Percentiles rank a stretch among this genome's conserved stretches.
Evolutionary conservation across 305 asterid genomes (phyloP).

Genomic region (Fraxinus platypoda): DNA sequence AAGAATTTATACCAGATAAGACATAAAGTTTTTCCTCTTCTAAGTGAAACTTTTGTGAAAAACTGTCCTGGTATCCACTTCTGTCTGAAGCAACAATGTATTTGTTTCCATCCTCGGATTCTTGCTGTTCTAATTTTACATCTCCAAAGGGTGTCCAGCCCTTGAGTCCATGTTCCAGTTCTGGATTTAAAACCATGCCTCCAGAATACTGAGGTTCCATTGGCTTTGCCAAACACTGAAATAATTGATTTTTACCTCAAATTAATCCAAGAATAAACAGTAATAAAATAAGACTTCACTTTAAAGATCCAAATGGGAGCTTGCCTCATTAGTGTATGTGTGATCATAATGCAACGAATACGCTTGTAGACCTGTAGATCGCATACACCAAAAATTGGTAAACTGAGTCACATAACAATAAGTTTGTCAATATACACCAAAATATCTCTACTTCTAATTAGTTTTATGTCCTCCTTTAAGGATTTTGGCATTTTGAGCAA

Average conservation of each 20-base stretch:
- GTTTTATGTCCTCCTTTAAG: neutral
- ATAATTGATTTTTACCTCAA: neutral
- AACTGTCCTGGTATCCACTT: constrained; percentile 28
- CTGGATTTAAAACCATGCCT: constrained; percentile 21
- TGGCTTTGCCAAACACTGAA: constrained; percentile 24
- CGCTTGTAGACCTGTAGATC: constrained; percentile 20
- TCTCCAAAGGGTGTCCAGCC: constrained; percentile 13
- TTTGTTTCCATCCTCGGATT: constrained; percentile 15
- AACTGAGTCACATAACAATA: no score
- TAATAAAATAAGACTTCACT: no score
- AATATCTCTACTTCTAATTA: neutral
- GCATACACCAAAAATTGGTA: neutral
- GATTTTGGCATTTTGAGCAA: neutral
- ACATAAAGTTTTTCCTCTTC: constrained; percentile 44
- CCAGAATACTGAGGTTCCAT: constrained; percentile 24
- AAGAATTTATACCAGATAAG: constrained; percentile 45
- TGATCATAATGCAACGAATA: constrained; percentile 40
- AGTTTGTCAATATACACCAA: neutral
- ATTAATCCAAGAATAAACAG: neutral
- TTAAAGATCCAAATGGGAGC: neutral
- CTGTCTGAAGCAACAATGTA: constrained; percentile 32
- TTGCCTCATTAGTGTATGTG: constrained; percentile 34
- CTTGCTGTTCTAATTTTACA: constrained; percentile 2
- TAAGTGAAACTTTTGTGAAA: constrained; percentile 41
- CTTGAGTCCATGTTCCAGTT: constrained; percentile 1